Base-by-base conservation (phyloP, 495 filamentous ascomycete genomes). In the Aspergillus carlsbadensis region DNA sequence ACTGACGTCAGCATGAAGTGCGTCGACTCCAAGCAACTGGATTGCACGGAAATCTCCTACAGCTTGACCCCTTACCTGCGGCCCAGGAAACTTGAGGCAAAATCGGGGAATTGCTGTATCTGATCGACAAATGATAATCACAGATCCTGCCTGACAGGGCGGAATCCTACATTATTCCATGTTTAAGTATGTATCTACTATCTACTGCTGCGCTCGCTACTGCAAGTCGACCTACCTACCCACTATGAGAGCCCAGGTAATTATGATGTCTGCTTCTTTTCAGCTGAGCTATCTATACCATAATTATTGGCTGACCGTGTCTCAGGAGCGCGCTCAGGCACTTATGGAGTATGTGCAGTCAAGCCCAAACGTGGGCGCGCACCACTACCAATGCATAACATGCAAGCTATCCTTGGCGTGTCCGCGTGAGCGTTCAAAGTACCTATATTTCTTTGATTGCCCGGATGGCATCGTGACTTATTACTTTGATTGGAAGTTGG, bases 121-220 rank as follows among this genome's bases (percentile, higher is more conserved):
- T 11, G 52, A 40, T 56, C 58, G 52, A 33, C 42, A 46, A 44
- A 45, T 52, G 52, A 60, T 60, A 52, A 46, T 60, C 58, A 33
- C 33, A 37, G 44, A 52, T 39, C 39, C 52, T 64, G 20, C 61
- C 61, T 33, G 45, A 55, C 55, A 26, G 15, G 45, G 57, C 40
- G 56, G 58, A 56, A 58, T 64, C 52, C 55, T 61, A 55, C 62
- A 64, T 64, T 50, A 44, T 20, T 44, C 18, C 41, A 4, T 20
- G 26, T 4, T n/a, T n/a, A 8, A 29, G 26, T 4, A 29, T 29
- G 26, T 29, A 29, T 3, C 3, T 29, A 29, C 26, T 29, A 8
- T n/a, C 26, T 29, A 8, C 26, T 4, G 26, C 26, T 29, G 26
- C 26, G n/a, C n/a, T n/a, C n/a, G n/a, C 26, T 4, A 8, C 4